Evolutionary conservation across 257 asterid species (phyloP).

Genomic region (Nicotiana attenuata): DNA sequence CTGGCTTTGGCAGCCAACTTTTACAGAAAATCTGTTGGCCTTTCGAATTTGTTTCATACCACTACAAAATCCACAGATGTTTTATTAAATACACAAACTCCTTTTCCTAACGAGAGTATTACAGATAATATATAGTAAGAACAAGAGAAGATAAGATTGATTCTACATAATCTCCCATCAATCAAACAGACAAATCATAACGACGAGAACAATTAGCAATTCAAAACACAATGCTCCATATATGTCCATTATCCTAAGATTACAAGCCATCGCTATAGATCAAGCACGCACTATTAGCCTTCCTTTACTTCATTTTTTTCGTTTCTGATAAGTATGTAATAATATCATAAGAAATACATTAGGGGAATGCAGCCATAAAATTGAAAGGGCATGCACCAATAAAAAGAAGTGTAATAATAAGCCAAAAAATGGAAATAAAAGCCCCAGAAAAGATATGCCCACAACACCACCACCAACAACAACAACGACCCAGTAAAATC

Average conservation of each 20-base stretch:
- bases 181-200: conserved; percentile 1
- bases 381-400: neutral
- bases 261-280: neutral
- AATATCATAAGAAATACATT: neutral
- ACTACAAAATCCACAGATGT: conserved; percentile 33
- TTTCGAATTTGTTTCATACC: conserved; percentile 76
- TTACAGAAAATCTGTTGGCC: conserved; percentile 92
- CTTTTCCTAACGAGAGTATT: neutral
- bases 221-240: neutral
- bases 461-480: no score
- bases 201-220: neutral
- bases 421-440: neutral
- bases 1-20: conserved; percentile 95
- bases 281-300: neutral
- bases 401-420: neutral
- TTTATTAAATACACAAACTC: neutral
- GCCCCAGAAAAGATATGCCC: neutral
- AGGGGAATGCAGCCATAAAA: neutral
- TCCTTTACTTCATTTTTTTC: neutral
- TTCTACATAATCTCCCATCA: neutral
- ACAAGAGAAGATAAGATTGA: neutral
- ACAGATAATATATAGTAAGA: neutral
- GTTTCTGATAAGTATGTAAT: neutral
- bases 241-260: neutral
- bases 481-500: no score